phyloP scores from a whole-genome alignment of 1,139 yeast species.

The Debaryomycetaceae sp. region DNA sequence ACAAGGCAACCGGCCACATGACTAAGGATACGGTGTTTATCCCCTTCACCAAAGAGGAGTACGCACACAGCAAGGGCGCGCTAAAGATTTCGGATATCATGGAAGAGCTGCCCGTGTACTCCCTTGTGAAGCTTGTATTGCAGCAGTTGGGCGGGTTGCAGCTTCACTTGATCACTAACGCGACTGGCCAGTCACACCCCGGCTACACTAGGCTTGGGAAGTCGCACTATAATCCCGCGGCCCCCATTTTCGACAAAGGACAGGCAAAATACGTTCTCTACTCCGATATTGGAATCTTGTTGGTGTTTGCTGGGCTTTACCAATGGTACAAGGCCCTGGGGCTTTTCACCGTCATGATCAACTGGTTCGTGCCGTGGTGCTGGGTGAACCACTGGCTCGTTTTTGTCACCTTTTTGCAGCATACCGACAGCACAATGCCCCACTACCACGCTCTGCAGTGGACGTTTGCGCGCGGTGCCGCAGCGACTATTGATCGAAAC shows the following conservation, averaged over 20 bases:
- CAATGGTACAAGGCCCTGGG: conserved; percentile 40
- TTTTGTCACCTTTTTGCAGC: conserved; percentile 51
- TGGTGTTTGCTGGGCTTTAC: conserved; percentile 30
- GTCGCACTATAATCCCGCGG: conserved; percentile 41
- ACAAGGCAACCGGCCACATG: conserved; percentile 53
- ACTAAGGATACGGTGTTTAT: conserved; percentile 53
- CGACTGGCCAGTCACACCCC: conserved; percentile 40
- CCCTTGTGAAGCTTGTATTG: conserved; percentile 30
- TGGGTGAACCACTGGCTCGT: conserved; percentile 58
- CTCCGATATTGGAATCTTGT: conserved; percentile 43
- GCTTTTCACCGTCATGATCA: conserved; percentile 33
- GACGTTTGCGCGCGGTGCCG: conserved; percentile 60
- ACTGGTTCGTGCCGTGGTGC: conserved; percentile 46
- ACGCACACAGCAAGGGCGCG: conserved; percentile 14
- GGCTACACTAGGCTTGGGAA: conserved; percentile 22
- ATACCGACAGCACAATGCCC: conserved; percentile 47
- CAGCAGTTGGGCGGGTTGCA: conserved; percentile 51
- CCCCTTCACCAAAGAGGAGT: conserved; percentile 41
- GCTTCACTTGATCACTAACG: conserved; percentile 37
- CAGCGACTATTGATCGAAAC: conserved; percentile 53
- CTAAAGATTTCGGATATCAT: conserved; percentile 31
- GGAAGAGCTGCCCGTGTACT: conserved; percentile 44
- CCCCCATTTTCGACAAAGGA: conserved; percentile 43
- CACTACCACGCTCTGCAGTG: conserved; percentile 48
- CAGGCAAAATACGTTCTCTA: conserved; percentile 45